A percentile compares a stretch with the other conserved stretches of the same genome.
phyloP scores from a whole-genome alignment of 306 rosid species.

The Trifolium fragiferum region DNA sequence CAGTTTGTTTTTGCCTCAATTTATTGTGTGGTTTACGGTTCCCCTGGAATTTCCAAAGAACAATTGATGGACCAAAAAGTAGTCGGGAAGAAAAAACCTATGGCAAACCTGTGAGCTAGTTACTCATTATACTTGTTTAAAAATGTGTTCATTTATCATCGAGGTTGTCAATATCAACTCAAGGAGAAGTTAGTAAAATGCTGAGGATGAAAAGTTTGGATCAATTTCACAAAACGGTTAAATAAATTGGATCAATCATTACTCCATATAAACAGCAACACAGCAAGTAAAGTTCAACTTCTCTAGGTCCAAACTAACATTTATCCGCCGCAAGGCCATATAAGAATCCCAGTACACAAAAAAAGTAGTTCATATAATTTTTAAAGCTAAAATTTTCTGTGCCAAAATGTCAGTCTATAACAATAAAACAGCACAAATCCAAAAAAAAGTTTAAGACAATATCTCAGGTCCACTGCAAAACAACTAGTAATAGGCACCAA shows the following conservation, averaged over 20 bases:
- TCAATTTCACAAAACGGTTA: too few relatives aligned
- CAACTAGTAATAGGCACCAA: constrained; percentile 48
- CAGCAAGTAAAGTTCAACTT: constrained; percentile 36
- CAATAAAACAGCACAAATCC: constrained; percentile 51
- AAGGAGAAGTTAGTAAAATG: too few relatives aligned
- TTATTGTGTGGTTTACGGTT: too few relatives aligned
- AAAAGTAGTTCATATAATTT: constrained; percentile 42
- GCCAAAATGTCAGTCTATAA: constrained; percentile 52
- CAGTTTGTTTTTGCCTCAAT: too few relatives aligned
- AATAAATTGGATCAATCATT: constrained; percentile 1
- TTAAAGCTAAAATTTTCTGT: constrained; percentile 46
- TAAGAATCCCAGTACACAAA: constrained; percentile 48
- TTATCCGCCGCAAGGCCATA: constrained; percentile 19
- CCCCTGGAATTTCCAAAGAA: too few relatives aligned
- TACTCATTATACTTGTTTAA: too few relatives aligned
- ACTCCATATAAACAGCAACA: constrained; percentile 23
- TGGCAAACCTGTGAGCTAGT: too few relatives aligned
- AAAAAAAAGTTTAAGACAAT: constrained; percentile 42
- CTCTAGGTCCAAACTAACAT: constrained; percentile 3
- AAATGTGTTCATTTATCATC: too few relatives aligned
- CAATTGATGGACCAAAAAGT: too few relatives aligned
- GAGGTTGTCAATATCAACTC: too few relatives aligned
- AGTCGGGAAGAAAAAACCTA: too few relatives aligned
- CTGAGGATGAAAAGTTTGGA: too few relatives aligned
- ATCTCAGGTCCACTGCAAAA: constrained; percentile 56